Base-by-base conservation (phyloP, 177 flowering plant species). In the Telopea speciosissima region DNA sequence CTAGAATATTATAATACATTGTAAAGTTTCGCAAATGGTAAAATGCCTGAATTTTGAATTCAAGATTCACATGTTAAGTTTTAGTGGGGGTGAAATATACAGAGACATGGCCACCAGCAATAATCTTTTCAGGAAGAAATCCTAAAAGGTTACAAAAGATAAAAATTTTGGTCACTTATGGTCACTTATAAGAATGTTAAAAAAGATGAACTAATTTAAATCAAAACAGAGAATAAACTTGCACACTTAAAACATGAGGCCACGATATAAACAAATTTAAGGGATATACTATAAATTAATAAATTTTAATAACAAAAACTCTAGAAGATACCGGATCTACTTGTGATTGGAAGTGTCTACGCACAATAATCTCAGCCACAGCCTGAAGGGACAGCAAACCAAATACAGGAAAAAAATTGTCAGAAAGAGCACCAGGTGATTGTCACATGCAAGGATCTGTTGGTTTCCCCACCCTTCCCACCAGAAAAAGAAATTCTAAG, bases 281-380 rank as follows among this genome's bases (percentile, higher is more conserved):
- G 23, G n/a, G 3, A 2, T 28, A 68, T 23, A 22, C 16, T 31
- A 40, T 10, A 25, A 19, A 36, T 25, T 65, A 36, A 71, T 45
- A 28, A 65, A 28, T 19, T 64, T 24, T 44, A 26, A 26, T 25
- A 9, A 14, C 23, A 17, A 31, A 28, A 66, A 66, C 3, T 40
- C 9, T n/a, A 66, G 65, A 72, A 72, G 80, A 24, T 88, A 93
- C 98, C 80, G 82, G 80, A 79, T 88, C 90, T 24, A 92, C 79
- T 66, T 83, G 81, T 13, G 86, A 86, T 65, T 64, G 65, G 78
- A 90, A 94, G 78, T 92, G 90, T 74, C 90, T 84, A 24, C 73
- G 74, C 42, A 87, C 82, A 66, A 86, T 67, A 70, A 90, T 88
- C 52, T 72, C 86, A 68, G 88, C 91, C 9, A 94, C 91, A 68